Evolutionary conservation across 331 rosid genomes (phyloP).

Genomic region (Quercus lobata): DNA sequence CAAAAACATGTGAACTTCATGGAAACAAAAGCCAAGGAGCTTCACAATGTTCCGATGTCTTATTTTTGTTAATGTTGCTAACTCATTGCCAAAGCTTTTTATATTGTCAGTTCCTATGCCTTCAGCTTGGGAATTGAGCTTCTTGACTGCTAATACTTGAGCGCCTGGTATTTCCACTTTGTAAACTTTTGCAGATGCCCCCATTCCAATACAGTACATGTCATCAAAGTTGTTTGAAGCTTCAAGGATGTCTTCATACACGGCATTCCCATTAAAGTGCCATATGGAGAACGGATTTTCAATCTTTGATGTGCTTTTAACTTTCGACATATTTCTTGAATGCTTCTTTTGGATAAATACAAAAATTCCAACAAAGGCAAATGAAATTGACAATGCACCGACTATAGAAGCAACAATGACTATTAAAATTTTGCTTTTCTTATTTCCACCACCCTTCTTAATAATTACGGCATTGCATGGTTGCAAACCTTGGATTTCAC

Average conservation of each 20-base stretch:
- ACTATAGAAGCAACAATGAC: slow-evolving; percentile 11
- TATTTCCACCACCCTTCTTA: background rate
- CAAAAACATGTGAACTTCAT: slow-evolving; percentile 24
- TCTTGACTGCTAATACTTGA: slow-evolving; percentile 33
- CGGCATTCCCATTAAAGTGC: slow-evolving; percentile 46
- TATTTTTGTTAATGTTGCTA: slow-evolving; percentile 23
- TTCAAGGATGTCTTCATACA: slow-evolving; percentile 30
- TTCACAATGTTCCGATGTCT: slow-evolving; percentile 38
- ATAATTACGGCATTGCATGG: background rate
- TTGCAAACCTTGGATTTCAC: slow-evolving; percentile 1
- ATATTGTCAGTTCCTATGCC: slow-evolving; percentile 18
- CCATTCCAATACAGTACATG: no score
- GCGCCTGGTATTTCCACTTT: no score
- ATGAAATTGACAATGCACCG: background rate
- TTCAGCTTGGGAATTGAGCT: slow-evolving; percentile 25
- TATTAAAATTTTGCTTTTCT: background rate
- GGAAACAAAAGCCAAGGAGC: slow-evolving; percentile 37
- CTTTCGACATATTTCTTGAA: background rate
- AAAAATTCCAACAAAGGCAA: background rate
- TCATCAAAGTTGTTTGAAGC: no score
- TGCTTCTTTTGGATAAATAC: slow-evolving; percentile 14
- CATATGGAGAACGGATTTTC: slow-evolving; percentile 33
- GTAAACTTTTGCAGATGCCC: no score
- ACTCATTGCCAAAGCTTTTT: slow-evolving; percentile 22
- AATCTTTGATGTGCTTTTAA: background rate